Evolutionary conservation across 2,329 filamentous ascomycete genomes (phyloP), one percentile per base, ranked within the genome.

Genomic region (Alternaria sp.): DNA sequence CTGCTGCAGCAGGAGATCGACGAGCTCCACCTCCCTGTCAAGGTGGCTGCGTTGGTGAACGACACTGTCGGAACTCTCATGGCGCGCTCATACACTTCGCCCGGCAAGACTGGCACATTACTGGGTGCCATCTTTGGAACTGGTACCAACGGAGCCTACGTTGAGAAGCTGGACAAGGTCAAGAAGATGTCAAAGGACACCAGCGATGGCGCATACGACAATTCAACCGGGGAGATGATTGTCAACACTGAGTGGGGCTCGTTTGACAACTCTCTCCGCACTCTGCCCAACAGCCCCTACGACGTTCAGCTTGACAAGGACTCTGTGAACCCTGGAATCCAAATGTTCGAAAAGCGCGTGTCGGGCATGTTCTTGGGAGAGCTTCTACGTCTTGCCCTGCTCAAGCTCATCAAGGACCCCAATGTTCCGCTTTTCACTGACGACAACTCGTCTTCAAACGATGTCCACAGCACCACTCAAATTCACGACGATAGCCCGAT

Each of bases 331-430:
- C 95, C 94, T 0, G 96, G 96, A 25, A 89, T 97, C 65, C 96
- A 99, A 78, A 97, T 98, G 92, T 99, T 98, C 77, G 96, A 99
- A 84, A 99, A 99, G 87, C 92, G 95, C 51, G 91, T 99, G 15
- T 97, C 94, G 0, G 96, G 96, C 79, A 98, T 99, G 95, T 99
- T 98, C 83, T 82, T 99, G 53, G 96, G 96, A 58, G 96, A 99
- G 80, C 94, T 98, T 67, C 86, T 97, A 59, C 91, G 96, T 58
- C 86, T 93, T 47, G 89, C 90, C 15, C 83, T 97, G 21, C 79
- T 96, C 55, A 85, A 89, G 61, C 87, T 97, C 78, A 84, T 94
- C 74, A 87, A 91, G 71, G 87, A 92, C 70, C 84, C 89, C 26
- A 79, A 85, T 1, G 82, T 91, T 7, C 85, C 89, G 3, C 86